These are phyloP conservation scores for Aspergillus jensenii DNA, from an alignment of 2,329 filamentous ascomycete genomes.

Conservation along the genomic window DNA sequence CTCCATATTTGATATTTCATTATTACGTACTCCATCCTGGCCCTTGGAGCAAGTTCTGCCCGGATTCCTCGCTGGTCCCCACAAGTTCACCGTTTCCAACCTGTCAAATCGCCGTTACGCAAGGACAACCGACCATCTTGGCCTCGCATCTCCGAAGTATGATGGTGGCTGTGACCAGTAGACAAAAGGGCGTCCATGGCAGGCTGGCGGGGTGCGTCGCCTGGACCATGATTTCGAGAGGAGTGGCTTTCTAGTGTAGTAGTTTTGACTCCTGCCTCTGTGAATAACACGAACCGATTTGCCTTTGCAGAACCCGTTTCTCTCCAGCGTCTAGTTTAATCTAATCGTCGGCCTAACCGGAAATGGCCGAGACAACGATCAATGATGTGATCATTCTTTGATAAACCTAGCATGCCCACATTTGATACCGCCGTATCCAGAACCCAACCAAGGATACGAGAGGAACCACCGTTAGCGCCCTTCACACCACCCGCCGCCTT, in stretches of 20 bases:
- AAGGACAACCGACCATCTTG: slow-evolving; percentile 13
- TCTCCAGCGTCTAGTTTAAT: background rate
- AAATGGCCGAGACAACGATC: slow-evolving; percentile 5
- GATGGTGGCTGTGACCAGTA: background rate
- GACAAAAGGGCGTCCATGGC: background rate
- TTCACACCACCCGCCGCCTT: background rate
- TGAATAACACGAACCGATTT: background rate
- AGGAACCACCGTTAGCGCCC: slow-evolving; percentile 6
- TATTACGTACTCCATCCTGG: slow-evolving; percentile 5
- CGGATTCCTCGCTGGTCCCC: slow-evolving; percentile 14
- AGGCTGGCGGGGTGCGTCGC: background rate
- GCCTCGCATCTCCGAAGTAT: background rate
- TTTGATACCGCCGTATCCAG: background rate
- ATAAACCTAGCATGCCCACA: slow-evolving; percentile 2
- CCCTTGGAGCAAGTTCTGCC: background rate
- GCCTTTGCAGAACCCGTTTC: background rate
- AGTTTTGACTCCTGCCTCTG: background rate
- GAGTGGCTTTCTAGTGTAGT: background rate
- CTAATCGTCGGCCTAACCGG: slow-evolving; percentile 4
- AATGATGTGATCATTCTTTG: slow-evolving; percentile 15
- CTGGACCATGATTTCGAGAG: background rate
- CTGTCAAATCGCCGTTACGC: slow-evolving; percentile 25
- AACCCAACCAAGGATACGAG: background rate
- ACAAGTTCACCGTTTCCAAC: slow-evolving; percentile 27
- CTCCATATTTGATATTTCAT: background rate